A percentile compares a stretch with the other conserved stretches of the same genome.
Conservation (phyloP, 306 rosid genomes). For the Begonia masoniana region DNA sequence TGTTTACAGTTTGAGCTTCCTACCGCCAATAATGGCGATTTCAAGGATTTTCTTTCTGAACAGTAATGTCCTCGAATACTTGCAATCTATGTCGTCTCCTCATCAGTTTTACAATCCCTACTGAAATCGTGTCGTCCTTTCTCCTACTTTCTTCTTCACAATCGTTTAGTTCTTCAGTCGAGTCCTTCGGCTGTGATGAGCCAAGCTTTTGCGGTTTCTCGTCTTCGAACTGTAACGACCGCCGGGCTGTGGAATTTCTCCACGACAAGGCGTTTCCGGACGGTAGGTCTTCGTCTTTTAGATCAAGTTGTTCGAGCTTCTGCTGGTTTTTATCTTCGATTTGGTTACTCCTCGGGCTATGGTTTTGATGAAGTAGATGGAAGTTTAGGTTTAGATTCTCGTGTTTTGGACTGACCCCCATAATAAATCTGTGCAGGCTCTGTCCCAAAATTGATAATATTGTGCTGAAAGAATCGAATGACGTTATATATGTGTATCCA, state of each 20-base stretch:
- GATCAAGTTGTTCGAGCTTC: slow-evolving; percentile 22
- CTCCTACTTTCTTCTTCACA: slow-evolving; percentile 16
- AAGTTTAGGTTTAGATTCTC: slow-evolving; percentile 49
- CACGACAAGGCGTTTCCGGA: slow-evolving; percentile 14
- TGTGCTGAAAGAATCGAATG: no score
- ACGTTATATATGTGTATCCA: no score
- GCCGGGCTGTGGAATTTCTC: slow-evolving; percentile 42
- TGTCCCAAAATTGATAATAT: no score
- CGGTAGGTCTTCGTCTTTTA: slow-evolving; percentile 16
- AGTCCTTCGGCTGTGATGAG: slow-evolving; percentile 22
- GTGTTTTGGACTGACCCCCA: no score
- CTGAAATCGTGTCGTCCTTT: slow-evolving; percentile 2
- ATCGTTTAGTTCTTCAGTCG: slow-evolving; percentile 1
- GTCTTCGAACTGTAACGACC: slow-evolving; percentile 34
- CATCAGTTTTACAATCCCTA: slow-evolving; percentile 14
- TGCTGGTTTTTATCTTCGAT: slow-evolving; percentile 17
- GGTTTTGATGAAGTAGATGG: slow-evolving; percentile 8
- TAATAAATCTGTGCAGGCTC: no score
- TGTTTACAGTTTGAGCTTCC: no score
- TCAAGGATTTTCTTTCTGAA: slow-evolving; percentile 21
- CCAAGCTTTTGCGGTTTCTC: slow-evolving; percentile 12
- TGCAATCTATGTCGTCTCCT: slow-evolving; percentile 46
- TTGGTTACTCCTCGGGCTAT: slow-evolving; percentile 16
- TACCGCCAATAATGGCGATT: no score
- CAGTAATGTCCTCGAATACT: slow-evolving; percentile 42